Evolutionary conservation across 2,329 filamentous ascomycete genomes (phyloP).

Genomic region (Sporothrix globosa): DNA sequence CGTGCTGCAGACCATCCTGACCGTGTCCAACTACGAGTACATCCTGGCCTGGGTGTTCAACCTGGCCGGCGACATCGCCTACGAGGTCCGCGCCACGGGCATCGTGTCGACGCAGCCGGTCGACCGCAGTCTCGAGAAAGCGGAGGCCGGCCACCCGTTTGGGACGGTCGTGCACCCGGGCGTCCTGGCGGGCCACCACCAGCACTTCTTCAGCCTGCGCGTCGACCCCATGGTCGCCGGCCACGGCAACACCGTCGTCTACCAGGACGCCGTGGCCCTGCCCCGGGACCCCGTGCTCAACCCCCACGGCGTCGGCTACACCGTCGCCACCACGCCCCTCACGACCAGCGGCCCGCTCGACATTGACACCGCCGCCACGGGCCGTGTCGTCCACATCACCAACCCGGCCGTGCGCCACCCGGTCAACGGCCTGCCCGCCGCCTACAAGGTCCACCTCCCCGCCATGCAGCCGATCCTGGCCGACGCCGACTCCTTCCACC

Average conservation of each 20-base stretch:
- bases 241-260: constrained; percentile 53
- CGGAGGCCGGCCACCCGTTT: constrained; percentile 46
- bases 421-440: constrained; percentile 50
- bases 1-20: constrained; percentile 70
- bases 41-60: constrained; percentile 60
- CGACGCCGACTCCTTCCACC: constrained; percentile 47
- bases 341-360: constrained; percentile 52
- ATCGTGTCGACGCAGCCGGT: constrained; percentile 61
- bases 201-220: constrained; percentile 68
- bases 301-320: constrained; percentile 55
- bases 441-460: constrained; percentile 51
- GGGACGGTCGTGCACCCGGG: constrained; percentile 67
- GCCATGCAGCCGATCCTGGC: constrained; percentile 54
- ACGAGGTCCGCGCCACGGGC: constrained; percentile 68
- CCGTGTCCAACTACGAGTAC: constrained; percentile 72
- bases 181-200: constrained; percentile 69
- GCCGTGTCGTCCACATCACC: constrained; percentile 54
- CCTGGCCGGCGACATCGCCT: constrained; percentile 62
- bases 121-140: constrained; percentile 56
- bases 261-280: constrained; percentile 47
- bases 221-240: constrained; percentile 62
- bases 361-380: constrained; percentile 57
- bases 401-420: constrained; percentile 51
- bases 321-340: constrained; percentile 50
- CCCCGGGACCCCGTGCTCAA: constrained; percentile 49